A percentile compares a stretch with the other conserved stretches of the same genome.
Evolutionary conservation across 1,139 yeast genomes (phyloP).

Genomic region (Zygoascus sp.): DNA sequence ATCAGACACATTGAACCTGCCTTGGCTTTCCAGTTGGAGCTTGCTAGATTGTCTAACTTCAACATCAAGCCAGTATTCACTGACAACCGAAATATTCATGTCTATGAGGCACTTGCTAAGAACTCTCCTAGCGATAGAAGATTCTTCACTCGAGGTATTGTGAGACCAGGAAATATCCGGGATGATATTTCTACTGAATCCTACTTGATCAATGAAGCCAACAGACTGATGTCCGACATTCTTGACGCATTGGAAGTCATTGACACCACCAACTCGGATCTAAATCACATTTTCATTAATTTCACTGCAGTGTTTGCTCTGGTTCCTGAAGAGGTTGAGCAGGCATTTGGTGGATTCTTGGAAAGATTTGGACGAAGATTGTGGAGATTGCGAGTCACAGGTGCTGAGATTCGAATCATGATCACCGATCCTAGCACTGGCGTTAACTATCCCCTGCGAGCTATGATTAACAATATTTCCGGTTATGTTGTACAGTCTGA

Average conservation of each 20-base stretch:
- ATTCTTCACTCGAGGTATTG: conserved; percentile 94
- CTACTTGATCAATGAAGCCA: conserved; percentile 92
- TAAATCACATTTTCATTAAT: conserved; percentile 94
- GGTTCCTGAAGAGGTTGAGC: conserved; percentile 92
- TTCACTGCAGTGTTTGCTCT: conserved; percentile 93
- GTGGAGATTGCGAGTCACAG: conserved; percentile 94
- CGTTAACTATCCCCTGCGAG: conserved; percentile 90
- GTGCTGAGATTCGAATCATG: conserved; percentile 95
- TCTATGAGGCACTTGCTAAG: conserved; percentile 93
- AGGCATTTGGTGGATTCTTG: conserved; percentile 95
- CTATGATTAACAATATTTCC: conserved; percentile 90
- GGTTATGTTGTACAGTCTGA: conserved; percentile 97
- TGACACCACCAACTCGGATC: conserved; percentile 90
- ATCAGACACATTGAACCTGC: conserved; percentile 99
- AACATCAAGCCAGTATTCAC: conserved; percentile 92
- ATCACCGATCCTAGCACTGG: conserved; percentile 88
- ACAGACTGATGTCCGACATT: conserved; percentile 91
- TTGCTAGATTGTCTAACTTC: conserved; percentile 90
- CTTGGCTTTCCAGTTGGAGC: conserved; percentile 92
- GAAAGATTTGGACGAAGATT: conserved; percentile 96
- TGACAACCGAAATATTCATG: conserved; percentile 95
- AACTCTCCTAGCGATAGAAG: conserved; percentile 91
- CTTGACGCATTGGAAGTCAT: conserved; percentile 91
- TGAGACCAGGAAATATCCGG: conserved; percentile 90
- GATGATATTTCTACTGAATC: conserved; percentile 91